Evolutionary conservation across 345 rosid species (phyloP), one percentile per base, ranked within the genome.

Genomic region (Rhodomyrtus tomentosa): DNA sequence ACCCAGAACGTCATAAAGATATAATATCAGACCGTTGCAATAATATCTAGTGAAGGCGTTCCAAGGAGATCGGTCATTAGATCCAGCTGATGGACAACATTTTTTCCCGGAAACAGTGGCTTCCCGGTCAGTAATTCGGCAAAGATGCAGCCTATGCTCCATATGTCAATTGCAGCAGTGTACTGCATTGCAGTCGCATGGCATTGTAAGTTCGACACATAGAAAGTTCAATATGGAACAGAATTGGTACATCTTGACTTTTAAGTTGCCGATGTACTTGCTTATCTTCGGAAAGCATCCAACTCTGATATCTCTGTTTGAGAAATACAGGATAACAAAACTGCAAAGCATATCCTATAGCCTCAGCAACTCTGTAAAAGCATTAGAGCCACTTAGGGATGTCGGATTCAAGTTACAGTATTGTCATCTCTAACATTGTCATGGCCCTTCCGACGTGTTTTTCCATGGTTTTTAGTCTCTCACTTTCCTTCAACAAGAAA

Each of bases 101-200:
- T 93, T 89, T 94, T 96, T 11, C 98, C 98, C 83, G 98, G 98
- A 90, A 95, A 96, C 82, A 96, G 91, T 25, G 98, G 98, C 84
- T 92, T 94, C 82, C 98, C 95, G 10, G 91, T 91, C 86, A 95
- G 83, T 79, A 96, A 94, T 86, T 95, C 99, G 21, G 97, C 98
- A 84, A 96, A 96, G 88, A 96, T 95, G 91, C 98, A 95, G 81
- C 98, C 98, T 87, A 96, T 96, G 84, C 99, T 93, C 98, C 98
- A 96, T 79, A 94, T 91, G 86, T 96, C 99, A 86, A 95, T 95
- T 82, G 98, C 98, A 25, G 98, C 95, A 49, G 99, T 94, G 85
- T 96, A 96, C 98, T 96, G 94, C 88, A 18, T 32, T 68, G 5
- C 25, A 18, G 20, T 68, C 42, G 10, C 76, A 36, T 0, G 20